These are phyloP conservation scores for Epichloe hybrida DNA, from an alignment of 2,329 filamentous ascomycete genomes.

Conservation along the genomic window DNA sequence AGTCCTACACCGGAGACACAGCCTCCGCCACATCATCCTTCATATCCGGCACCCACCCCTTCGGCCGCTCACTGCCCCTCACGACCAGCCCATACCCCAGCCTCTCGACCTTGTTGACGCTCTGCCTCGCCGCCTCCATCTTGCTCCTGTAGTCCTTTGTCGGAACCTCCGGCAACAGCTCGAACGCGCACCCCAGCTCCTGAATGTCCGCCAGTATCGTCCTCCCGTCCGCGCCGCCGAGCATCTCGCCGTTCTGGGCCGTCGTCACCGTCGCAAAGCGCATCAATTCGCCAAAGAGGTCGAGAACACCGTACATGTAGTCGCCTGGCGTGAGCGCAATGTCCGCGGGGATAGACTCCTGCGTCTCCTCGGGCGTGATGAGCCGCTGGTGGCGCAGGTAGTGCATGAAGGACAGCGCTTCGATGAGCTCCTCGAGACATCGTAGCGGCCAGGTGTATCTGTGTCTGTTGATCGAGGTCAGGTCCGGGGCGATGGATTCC, in stretches of 20 bases:
- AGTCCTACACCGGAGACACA: slow-evolving; percentile 12
- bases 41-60: slow-evolving; percentile 82
- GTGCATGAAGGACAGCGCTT: slow-evolving; percentile 77
- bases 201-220: slow-evolving; percentile 73
- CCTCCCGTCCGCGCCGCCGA: slow-evolving; percentile 27
- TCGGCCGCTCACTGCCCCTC: slow-evolving; percentile 74
- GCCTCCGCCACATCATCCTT: slow-evolving; percentile 21
- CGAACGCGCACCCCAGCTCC: slow-evolving; percentile 60
- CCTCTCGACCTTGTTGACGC: slow-evolving; percentile 87
- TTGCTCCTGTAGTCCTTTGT: slow-evolving; percentile 57
- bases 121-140: slow-evolving; percentile 71
- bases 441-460: slow-evolving; percentile 72
- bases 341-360: slow-evolving; percentile 31
- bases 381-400: slow-evolving; percentile 70
- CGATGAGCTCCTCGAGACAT: slow-evolving; percentile 87
- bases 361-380: slow-evolving; percentile 52
- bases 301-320: slow-evolving; percentile 82
- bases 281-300: slow-evolving; percentile 94
- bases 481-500: slow-evolving; percentile 52
- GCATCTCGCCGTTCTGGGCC: slow-evolving; percentile 50
- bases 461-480: slow-evolving; percentile 66
- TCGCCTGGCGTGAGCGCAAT: slow-evolving; percentile 65
- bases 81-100: slow-evolving; percentile 80
- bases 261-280: slow-evolving; percentile 83
- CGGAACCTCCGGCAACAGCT: slow-evolving; percentile 51